Conservation (phyloP, 2,329 filamentous ascomycete genomes). For the Fusarium sp. region DNA sequence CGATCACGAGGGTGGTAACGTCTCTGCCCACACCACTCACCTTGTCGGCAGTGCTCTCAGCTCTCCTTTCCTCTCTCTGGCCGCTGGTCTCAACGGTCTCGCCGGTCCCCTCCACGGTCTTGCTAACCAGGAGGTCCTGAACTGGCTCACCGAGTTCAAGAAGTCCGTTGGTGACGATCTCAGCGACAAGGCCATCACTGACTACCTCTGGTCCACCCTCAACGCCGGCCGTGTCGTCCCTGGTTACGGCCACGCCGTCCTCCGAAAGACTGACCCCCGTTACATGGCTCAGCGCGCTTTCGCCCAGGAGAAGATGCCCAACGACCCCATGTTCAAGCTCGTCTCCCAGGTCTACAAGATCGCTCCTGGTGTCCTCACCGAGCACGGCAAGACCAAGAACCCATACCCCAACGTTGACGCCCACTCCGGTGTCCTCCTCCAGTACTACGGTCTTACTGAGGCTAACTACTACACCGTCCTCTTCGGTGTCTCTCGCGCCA, state of each 20-base stretch:
- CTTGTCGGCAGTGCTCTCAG: conserved; percentile 95
- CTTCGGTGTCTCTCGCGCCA: conserved; percentile 97
- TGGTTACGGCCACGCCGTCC: conserved; percentile 97
- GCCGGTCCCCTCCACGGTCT: conserved; percentile 98
- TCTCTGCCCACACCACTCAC: conserved; percentile 98
- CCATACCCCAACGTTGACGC: conserved; percentile 98
- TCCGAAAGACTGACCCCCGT: conserved; percentile 99
- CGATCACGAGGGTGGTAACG: conserved; percentile 99
- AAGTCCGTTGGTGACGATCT: conserved; percentile 91
- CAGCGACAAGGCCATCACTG: conserved; percentile 94
- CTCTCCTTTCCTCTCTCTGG: conserved; percentile 96
- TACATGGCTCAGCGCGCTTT: conserved; percentile 99
- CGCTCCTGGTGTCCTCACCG: conserved; percentile 93
- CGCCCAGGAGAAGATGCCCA: conserved; percentile 89
- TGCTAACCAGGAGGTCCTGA: conserved; percentile 99
- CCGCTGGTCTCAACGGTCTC: conserved; percentile 97
- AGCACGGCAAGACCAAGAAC: conserved; percentile 99
- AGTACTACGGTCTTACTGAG: conserved; percentile 99
- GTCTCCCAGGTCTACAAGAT: conserved; percentile 99
- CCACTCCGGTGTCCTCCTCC: conserved; percentile 98
- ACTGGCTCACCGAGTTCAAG: conserved; percentile 99
- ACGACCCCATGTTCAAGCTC: conserved; percentile 99
- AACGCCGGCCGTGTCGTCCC: conserved; percentile 96
- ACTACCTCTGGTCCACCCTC: conserved; percentile 98
- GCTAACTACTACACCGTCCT: conserved; percentile 99